Evolutionary conservation across 2,329 filamentous ascomycete species (phyloP), one percentile per base, ranked within the genome.

Genomic region (Aschersonia sp.): DNA sequence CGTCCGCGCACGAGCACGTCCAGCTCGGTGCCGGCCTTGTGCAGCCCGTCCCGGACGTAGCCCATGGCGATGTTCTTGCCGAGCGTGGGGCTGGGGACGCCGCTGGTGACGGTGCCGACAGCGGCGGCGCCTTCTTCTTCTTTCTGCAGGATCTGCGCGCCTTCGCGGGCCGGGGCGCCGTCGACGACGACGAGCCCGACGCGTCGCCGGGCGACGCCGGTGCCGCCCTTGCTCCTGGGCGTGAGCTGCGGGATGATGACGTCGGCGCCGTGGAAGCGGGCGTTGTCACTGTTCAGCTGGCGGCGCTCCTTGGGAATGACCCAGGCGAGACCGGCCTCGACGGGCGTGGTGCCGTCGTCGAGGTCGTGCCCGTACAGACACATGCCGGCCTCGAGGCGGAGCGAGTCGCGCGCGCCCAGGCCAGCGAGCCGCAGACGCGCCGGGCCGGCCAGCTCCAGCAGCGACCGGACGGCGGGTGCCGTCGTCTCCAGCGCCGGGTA

Each of bases 301-400:
- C 75, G 82, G 14, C 90, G 79, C 48, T 83, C 78, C 60, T 87
- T 88, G 53, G 85, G 82, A 51, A 98, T 81, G 59, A 96, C 78
- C 90, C 92, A 98, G 54, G 63, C 60, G 33, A 80, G 70, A 11
- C 64, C 70, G 33, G 66, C 76, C 64, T 79, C 76, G 53, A 75
- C 73, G 12, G 76, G 76, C 12, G 76, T 79, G 14, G 73, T 79
- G n/a, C 65, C 64, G 61, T 95, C 90, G 62, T 94, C 81, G 39
- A 98, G 77, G 64, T 98, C 92, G 68, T 97, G 87, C n/a, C 92
- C 92, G 68, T 98, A 98, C n/a, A 98, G 76, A 66, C 92, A 98
- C 90, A 98, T 94, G 51, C 92, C 92, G 0, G 92, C 92, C 69
- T 98, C 92, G 32, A 98, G 79, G 44, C 92, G 82, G 50, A 98